Evolutionary conservation across 1,139 yeast species (phyloP).

Genomic region (Yamadazyma aaseri): DNA sequence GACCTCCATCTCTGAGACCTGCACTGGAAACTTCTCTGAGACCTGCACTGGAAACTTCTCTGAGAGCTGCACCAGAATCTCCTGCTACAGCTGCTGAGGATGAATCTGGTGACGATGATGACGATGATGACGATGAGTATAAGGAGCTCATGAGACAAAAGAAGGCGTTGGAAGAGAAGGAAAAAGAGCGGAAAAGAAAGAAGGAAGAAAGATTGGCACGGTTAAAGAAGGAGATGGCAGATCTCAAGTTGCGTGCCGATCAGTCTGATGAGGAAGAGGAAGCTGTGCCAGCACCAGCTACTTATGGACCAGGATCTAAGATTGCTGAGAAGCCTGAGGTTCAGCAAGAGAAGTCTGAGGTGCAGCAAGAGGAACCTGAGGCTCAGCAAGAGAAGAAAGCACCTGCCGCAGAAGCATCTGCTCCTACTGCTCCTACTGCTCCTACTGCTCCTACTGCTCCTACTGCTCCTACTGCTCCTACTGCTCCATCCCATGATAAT

Average conservation of each 20-base stretch:
- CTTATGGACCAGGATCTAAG: slow-evolving; percentile 25
- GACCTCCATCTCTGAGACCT: slow-evolving; percentile 7
- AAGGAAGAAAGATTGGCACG: slow-evolving; percentile 61
- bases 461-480: slow-evolving; percentile 7
- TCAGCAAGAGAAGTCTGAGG: slow-evolving; percentile 3
- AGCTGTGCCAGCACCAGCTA: slow-evolving; percentile 28
- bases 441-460: slow-evolving; percentile 11
- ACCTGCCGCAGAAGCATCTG: slow-evolving; percentile 16
- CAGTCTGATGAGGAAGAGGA: slow-evolving; percentile 35
- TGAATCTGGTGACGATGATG: slow-evolving; percentile 25
- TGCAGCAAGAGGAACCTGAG: slow-evolving; percentile 6
- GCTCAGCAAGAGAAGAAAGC: slow-evolving; percentile 14
- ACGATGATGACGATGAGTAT: slow-evolving; percentile 49
- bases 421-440: slow-evolving; percentile 11
- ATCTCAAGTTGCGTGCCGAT: slow-evolving; percentile 36
- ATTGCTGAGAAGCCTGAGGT: slow-evolving; percentile 4
- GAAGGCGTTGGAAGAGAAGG: slow-evolving; percentile 48
- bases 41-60: neutral
- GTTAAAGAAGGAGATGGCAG: slow-evolving; percentile 64
- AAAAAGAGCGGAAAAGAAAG: slow-evolving; percentile 47
- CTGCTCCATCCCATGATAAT: slow-evolving; percentile 23
- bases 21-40: slow-evolving; percentile 5
- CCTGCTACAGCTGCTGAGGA: slow-evolving; percentile 4
- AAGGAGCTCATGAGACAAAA: slow-evolving; percentile 46
- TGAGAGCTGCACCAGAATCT: slow-evolving; percentile 4